Base-by-base conservation (phyloP, 2,329 filamentous ascomycete species). In the Epichloe sylvatica region DNA sequence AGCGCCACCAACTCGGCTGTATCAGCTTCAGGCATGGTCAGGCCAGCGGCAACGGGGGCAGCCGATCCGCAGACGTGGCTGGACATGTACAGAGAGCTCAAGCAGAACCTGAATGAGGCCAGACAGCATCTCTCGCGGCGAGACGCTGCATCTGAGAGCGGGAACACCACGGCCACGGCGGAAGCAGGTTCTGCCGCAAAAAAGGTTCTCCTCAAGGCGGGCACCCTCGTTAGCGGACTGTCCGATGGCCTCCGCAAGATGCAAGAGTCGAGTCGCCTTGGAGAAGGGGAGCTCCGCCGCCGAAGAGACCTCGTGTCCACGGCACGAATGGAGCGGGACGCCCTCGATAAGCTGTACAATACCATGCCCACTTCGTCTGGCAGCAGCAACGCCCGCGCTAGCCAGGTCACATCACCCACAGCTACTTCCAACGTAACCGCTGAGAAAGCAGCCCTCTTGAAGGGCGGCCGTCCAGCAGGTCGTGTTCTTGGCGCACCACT, bases 101-200 rank as follows among this genome's bases (percentile, higher is more conserved):
- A 89, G 67, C 70, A 72, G 15, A 75, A 78, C 54, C 53, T 68
- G 11, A 64, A 67, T 41, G 83, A 88, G 60, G 76, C 89, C 65
- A 86, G 88, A 66, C 72, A 74, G 36, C 75, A 77, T 55, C 72
- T 92, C 33, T 82, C 83, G 38, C 71, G 76, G 55, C 70, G 86
- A 45, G 86, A 92, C 59, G 76, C 62, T 4, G 66, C 68, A 11
- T 62, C 64, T 6, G 67, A 68, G 44, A 61, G 61, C 30, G 63
- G 65, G 35, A 67, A 68, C 54, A 70, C 66, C 38, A 65, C 69
- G 1, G 66, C 64, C 0, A 73, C 72, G 4, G 65, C 73, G 42
- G 82, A 87, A 60, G 81, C 83, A 0, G 80, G 80, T 1, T 79
- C 83, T 0, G 80, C 80, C n/a, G 86, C 86, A 13, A 90, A 89